Evolutionary conservation across 2,329 filamentous ascomycete genomes (phyloP).

Genomic region (Pseudopithomyces maydicus): DNA sequence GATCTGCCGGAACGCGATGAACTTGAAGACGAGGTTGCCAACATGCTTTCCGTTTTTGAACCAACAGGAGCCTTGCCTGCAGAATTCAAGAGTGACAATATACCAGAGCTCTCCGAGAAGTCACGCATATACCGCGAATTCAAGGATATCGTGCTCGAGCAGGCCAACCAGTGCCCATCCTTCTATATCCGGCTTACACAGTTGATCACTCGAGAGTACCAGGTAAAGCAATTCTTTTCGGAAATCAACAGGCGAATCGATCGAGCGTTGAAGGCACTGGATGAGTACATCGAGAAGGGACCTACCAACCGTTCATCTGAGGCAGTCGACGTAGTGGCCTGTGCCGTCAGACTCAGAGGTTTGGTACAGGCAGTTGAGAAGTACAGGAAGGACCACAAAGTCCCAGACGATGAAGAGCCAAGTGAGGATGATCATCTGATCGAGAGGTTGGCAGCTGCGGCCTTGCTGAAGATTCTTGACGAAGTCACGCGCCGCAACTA

Average conservation of each 20-base stretch:
- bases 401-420: constrained; percentile 19
- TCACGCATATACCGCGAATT: constrained; percentile 41
- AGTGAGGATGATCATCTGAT: constrained; percentile 9
- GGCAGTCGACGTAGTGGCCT: constrained; percentile 33
- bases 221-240: constrained; percentile 40
- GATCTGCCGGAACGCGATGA: constrained; percentile 35
- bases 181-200: constrained; percentile 32
- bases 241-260: constrained; percentile 39
- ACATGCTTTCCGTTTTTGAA: constrained; percentile 46
- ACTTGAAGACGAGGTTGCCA: constrained; percentile 34
- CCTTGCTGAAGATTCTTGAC: constrained; percentile 40
- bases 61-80: constrained; percentile 39
- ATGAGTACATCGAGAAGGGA: constrained; percentile 36
- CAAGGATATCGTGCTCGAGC: constrained; percentile 31
- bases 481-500: constrained; percentile 37
- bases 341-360: constrained; percentile 33
- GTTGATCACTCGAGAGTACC: constrained; percentile 39
- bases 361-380: constrained; percentile 35
- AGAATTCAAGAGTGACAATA: constrained; percentile 36
- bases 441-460: constrained; percentile 30
- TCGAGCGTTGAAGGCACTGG: constrained; percentile 34
- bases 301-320: constrained; percentile 29
- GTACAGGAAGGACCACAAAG: constrained; percentile 29
- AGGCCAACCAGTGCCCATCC: constrained; percentile 32
- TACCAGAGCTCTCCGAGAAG: constrained; percentile 25